phyloP scores from a whole-genome alignment of 768 basidiomycete genomes.

The Tulasnella sp. region DNA sequence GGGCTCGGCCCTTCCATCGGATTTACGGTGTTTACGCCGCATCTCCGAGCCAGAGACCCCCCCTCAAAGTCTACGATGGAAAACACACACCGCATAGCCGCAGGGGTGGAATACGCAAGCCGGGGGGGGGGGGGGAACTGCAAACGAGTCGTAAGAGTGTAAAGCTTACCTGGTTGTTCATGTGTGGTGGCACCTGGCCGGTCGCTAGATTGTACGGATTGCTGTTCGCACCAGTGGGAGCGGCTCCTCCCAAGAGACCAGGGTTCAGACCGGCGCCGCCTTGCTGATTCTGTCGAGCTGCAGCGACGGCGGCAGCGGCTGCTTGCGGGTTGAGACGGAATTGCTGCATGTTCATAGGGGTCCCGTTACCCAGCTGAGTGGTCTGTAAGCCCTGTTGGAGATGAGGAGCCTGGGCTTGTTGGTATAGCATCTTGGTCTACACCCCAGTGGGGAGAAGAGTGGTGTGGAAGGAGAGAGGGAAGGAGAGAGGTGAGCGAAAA shows the following conservation, averaged over 20 bases:
- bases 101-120: not conserved
- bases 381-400: not conserved
- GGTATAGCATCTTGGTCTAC: constrained; percentile 21
- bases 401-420: constrained; percentile 11
- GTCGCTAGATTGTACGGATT: constrained; percentile 3
- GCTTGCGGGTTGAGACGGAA: constrained; percentile 8
- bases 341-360: not conserved
- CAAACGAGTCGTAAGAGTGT: too few relatives aligned
- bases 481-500: not conserved
- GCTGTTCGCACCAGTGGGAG: not conserved
- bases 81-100: not conserved
- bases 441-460: too few relatives aligned
- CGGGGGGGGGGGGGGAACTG: too few relatives aligned
- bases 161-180: not conserved
- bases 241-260: not conserved
- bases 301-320: constrained; percentile 1
- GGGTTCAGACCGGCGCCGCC: not conserved
- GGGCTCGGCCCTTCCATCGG: constrained; percentile 5
- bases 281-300: constrained; percentile 18
- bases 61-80: not conserved
- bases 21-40: constrained; percentile 1
- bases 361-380: not conserved
- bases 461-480: not conserved
- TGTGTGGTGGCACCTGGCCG: constrained; percentile 4
- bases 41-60: not conserved